phyloP scores from a whole-genome alignment of 2,329 filamentous ascomycete species.

The Xylariaceae sp. region DNA sequence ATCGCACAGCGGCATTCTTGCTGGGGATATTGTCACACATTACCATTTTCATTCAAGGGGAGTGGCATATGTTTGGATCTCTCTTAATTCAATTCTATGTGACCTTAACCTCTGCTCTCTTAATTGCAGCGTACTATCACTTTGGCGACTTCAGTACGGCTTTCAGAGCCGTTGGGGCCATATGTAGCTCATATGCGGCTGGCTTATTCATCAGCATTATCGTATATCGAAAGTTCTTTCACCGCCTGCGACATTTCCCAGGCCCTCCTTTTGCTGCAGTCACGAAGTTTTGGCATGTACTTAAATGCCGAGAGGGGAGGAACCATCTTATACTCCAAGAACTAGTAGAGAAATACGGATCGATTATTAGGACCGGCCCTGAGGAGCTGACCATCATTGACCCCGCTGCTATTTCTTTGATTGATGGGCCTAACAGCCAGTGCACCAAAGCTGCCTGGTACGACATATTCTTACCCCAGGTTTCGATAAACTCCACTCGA shows the following conservation, averaged over 20 bases:
- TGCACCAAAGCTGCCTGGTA: slow-evolving; percentile 21
- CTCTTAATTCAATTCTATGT: slow-evolving; percentile 7
- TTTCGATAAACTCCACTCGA: slow-evolving; percentile 14
- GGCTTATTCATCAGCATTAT: slow-evolving; percentile 16
- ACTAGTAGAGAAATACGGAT: slow-evolving; percentile 16
- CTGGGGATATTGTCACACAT: slow-evolving; percentile 13
- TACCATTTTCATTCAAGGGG: slow-evolving; percentile 15
- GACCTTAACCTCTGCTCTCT: slow-evolving; percentile 2
- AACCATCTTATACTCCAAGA: slow-evolving; percentile 19
- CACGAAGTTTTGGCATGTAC: slow-evolving; percentile 22
- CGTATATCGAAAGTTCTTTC: slow-evolving; percentile 22
- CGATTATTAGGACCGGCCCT: slow-evolving; percentile 22
- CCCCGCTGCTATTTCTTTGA: slow-evolving; percentile 6
- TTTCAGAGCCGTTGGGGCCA: not conserved
- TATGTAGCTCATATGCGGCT: slow-evolving; percentile 6
- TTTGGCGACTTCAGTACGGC: not conserved
- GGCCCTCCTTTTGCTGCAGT: slow-evolving; percentile 13
- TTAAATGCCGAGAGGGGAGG: slow-evolving; percentile 10
- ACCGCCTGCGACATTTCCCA: slow-evolving; percentile 17
- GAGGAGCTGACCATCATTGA: slow-evolving; percentile 22
- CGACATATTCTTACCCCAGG: slow-evolving; percentile 20
- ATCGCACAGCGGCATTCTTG: not conserved
- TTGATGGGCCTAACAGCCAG: slow-evolving; percentile 14
- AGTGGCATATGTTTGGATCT: slow-evolving; percentile 18
- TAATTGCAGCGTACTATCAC: not conserved